A percentile compares a stretch with the other conserved stretches of the same genome.
Evolutionary conservation across 2,329 filamentous ascomycete genomes (phyloP).

Genomic region (Aspergillus oerlinghausenensis): DNA sequence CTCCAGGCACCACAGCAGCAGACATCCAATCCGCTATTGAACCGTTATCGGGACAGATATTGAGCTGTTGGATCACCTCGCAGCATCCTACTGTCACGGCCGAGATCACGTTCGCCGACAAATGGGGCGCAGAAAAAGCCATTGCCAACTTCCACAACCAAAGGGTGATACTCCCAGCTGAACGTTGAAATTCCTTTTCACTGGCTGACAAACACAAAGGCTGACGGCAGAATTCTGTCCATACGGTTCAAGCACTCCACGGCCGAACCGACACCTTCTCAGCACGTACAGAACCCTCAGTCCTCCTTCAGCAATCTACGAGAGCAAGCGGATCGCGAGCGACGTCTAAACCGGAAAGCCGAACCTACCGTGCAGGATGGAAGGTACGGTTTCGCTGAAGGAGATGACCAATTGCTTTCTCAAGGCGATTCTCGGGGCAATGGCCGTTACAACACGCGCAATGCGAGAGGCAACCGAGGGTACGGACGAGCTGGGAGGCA

Average conservation of each 20-base stretch:
- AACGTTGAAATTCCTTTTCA: not conserved
- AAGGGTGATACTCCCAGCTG: slow-evolving; percentile 41
- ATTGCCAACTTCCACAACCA: slow-evolving; percentile 60
- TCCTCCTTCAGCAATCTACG: slow-evolving; percentile 32
- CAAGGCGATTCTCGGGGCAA: slow-evolving; percentile 5
- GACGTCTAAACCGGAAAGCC: slow-evolving; percentile 30
- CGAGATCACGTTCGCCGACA: slow-evolving; percentile 55
- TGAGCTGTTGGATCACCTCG: slow-evolving; percentile 51
- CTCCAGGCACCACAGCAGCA: slow-evolving; percentile 60
- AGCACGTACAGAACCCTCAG: slow-evolving; percentile 8
- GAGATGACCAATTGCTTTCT: slow-evolving; percentile 9
- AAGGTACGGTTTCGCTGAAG: slow-evolving; percentile 34
- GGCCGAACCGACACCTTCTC: slow-evolving; percentile 8
- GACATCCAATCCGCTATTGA: slow-evolving; percentile 60
- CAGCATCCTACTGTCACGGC: slow-evolving; percentile 55
- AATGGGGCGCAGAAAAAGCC: slow-evolving; percentile 53
- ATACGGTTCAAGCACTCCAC: slow-evolving; percentile 48
- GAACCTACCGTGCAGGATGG: slow-evolving; percentile 36
- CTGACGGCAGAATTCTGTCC: slow-evolving; percentile 57
- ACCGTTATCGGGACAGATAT: slow-evolving; percentile 48
- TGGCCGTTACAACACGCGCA: slow-evolving; percentile 10
- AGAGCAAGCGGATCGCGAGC: slow-evolving; percentile 39
- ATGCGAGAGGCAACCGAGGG: slow-evolving; percentile 11
- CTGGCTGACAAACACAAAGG: slow-evolving; percentile 37
- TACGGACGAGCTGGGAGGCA: slow-evolving; percentile 6